Evolutionary conservation across 305 asterid genomes (phyloP).

Genomic region (Petunia hybrid): DNA sequence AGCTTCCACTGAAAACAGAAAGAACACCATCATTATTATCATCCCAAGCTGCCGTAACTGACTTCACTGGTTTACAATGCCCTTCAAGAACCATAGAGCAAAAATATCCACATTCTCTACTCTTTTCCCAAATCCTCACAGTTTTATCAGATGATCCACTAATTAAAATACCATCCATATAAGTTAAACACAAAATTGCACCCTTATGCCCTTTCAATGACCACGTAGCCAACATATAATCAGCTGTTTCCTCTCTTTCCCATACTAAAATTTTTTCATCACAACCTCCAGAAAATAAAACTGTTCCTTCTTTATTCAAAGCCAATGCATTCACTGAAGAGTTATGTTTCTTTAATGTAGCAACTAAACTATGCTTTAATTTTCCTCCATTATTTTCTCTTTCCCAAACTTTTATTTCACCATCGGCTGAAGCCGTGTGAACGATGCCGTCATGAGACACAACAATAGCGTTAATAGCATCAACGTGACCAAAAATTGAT

Average conservation of each 20-base stretch:
- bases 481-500: conserved; percentile 60
- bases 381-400: not conserved
- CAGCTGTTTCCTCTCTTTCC: conserved; percentile 37
- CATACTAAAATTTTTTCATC: conserved; percentile 53
- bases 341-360: conserved; percentile 44
- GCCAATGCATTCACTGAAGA: conserved; percentile 65
- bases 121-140: conserved; percentile 61
- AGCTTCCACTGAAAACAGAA: conserved; percentile 62
- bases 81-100: conserved; percentile 64
- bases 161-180: conserved; percentile 49
- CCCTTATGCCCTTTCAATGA: conserved; percentile 61
- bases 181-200: conserved; percentile 53
- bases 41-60: conserved; percentile 45
- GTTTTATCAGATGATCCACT: conserved; percentile 71
- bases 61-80: conserved; percentile 60
- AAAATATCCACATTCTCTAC: conserved; percentile 34
- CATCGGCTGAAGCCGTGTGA: conserved; percentile 71
- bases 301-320: conserved; percentile 45
- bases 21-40: conserved; percentile 40
- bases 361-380: conserved; percentile 31
- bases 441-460: conserved; percentile 44
- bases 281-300: conserved; percentile 63
- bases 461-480: conserved; percentile 63
- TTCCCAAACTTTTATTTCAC: conserved; percentile 58
- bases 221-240: conserved; percentile 35